A percentile compares a stretch with the other conserved stretches of the same genome.
Conservation (phyloP, 176 grass and related monocot species). For the Carex myosuroides region DNA sequence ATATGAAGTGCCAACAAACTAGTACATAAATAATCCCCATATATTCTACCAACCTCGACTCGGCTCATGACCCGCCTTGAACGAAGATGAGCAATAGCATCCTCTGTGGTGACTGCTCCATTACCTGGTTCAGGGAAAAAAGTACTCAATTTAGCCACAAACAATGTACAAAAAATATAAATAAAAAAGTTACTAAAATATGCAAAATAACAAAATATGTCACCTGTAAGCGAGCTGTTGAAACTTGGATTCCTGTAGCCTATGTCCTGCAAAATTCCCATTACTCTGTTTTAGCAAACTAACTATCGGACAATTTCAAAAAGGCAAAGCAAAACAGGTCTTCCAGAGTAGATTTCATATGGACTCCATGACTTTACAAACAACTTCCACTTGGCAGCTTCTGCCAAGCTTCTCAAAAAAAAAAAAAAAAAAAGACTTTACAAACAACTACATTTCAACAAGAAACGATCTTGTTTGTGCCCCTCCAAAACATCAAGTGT, state of each 20-base stretch:
- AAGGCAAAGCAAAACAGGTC: background rate
- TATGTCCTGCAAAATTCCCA: conserved; percentile 64
- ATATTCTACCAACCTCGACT: conserved; percentile 55
- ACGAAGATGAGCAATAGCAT: conserved; percentile 82
- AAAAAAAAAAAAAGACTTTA: background rate
- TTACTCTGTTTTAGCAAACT: conserved; percentile 23
- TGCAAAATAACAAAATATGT: conserved; percentile 19
- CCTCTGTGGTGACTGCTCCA: conserved; percentile 60
- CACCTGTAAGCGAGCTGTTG: conserved; percentile 53
- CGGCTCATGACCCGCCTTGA: conserved; percentile 95
- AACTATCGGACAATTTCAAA: background rate
- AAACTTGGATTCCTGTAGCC: conserved; percentile 46
- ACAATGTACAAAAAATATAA: background rate
- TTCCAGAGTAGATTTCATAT: background rate
- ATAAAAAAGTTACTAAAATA: conserved; percentile 8
- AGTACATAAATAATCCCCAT: background rate
- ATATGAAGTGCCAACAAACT: background rate
- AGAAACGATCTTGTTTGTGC: background rate
- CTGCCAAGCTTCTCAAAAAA: too few species aligned
- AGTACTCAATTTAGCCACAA: background rate
- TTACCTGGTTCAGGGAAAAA: conserved; percentile 31
- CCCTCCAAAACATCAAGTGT: background rate
- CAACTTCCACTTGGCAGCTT: background rate
- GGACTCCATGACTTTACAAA: background rate
- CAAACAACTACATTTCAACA: background rate